A percentile compares a stretch with the other conserved stretches of the same genome.
phyloP scores from a whole-genome alignment of 1,139 yeast species.

The Debaryomyces subglobosus region DNA sequence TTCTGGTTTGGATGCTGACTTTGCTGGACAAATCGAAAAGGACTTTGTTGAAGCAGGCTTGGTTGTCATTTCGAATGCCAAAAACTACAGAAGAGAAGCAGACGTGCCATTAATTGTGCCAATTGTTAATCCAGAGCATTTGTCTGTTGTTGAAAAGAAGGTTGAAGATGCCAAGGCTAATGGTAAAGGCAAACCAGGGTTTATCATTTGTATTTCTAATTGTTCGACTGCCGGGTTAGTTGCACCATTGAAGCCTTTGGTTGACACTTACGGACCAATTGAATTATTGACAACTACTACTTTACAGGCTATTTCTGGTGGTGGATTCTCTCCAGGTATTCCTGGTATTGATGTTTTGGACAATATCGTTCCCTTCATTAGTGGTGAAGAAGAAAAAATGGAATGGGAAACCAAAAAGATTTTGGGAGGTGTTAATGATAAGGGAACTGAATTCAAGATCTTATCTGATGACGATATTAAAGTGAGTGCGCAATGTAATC shows the following conservation, averaged over 20 bases:
- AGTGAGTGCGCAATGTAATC: conserved; percentile 95
- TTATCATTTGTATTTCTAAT: conserved; percentile 91
- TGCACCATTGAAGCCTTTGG: conserved; percentile 92
- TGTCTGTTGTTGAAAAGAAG: conserved; percentile 70
- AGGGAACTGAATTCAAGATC: conserved; percentile 60
- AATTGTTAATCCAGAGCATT: conserved; percentile 92
- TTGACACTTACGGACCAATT: conserved; percentile 86
- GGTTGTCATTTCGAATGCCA: conserved; percentile 90
- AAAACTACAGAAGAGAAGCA: conserved; percentile 86
- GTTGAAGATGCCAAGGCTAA: conserved; percentile 54
- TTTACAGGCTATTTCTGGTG: conserved; percentile 96
- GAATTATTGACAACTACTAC: conserved; percentile 88
- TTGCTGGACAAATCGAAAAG: conserved; percentile 90
- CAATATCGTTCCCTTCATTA: conserved; percentile 89
- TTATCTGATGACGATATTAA: conserved; percentile 71
- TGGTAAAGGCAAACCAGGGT: conserved; percentile 69
- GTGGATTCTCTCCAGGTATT: conserved; percentile 98
- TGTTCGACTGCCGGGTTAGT: conserved; percentile 98
- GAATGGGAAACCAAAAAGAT: conserved; percentile 99
- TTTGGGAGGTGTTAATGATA: conserved; percentile 63
- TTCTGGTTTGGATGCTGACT: conserved; percentile 92
- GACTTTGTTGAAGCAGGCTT: conserved; percentile 81
- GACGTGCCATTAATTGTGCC: conserved; percentile 95
- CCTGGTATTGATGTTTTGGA: conserved; percentile 93
- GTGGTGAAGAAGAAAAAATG: conserved; percentile 97